phyloP scores from a whole-genome alignment of 1,139 yeast genomes.

The Taphrina sp. region DNA sequence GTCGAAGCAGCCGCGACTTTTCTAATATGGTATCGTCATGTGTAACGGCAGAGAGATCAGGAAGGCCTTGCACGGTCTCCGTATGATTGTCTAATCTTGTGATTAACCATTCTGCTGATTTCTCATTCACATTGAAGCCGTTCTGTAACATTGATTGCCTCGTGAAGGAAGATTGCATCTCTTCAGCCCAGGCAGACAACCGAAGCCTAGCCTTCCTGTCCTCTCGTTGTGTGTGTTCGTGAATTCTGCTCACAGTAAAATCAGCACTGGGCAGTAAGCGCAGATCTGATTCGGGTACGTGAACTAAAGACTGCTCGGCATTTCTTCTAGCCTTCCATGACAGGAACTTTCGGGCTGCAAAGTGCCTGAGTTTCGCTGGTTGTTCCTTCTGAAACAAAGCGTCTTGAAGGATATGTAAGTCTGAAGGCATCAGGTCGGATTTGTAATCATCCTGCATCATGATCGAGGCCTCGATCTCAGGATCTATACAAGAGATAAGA shows the following conservation, averaged over 20 bases:
- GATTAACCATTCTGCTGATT: conserved; percentile 14
- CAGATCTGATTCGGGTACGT: neutral
- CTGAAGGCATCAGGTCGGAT: conserved; percentile 1
- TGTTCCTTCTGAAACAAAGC: conserved; percentile 11
- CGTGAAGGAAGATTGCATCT: conserved; percentile 24
- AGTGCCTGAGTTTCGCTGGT: conserved; percentile 24
- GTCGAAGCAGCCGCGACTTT: too few species aligned
- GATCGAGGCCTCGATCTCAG: conserved; percentile 30
- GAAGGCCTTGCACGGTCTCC: neutral
- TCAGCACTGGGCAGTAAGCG: conserved; percentile 21
- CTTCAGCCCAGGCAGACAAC: conserved; percentile 29
- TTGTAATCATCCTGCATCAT: conserved; percentile 22
- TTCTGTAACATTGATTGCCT: neutral
- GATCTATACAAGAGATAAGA: conserved; percentile 19
- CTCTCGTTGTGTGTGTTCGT: conserved; percentile 24
- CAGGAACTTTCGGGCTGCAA: conserved; percentile 23
- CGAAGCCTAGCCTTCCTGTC: conserved; percentile 8
- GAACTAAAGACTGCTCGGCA: conserved; percentile 1
- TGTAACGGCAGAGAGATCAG: too few species aligned
- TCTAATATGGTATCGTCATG: neutral
- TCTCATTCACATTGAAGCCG: neutral
- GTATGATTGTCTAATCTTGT: conserved; percentile 2
- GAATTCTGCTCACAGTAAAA: conserved; percentile 21
- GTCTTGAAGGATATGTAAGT: conserved; percentile 1
- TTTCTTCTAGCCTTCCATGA: conserved; percentile 10